These are phyloP conservation scores for Priceomyces castillae DNA, from an alignment of 805 yeast genomes.

Conservation along the genomic window DNA sequence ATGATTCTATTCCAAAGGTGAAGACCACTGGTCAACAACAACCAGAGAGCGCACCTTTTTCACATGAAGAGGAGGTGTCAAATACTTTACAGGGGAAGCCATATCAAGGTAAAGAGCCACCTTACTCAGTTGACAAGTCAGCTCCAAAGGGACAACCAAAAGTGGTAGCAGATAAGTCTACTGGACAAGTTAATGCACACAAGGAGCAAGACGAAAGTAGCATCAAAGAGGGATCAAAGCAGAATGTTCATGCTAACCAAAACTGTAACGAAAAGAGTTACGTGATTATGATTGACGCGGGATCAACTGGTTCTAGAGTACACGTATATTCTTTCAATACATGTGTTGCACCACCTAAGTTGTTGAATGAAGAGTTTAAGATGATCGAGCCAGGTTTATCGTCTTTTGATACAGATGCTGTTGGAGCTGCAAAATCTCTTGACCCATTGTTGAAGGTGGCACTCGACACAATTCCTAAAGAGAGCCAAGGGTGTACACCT, in stretches of 20 bases:
- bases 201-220: constrained; percentile 8
- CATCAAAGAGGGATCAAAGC: constrained; percentile 10
- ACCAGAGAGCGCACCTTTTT: constrained; percentile 21
- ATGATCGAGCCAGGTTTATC: constrained; percentile 94
- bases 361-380: constrained; percentile 76
- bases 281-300: constrained; percentile 96
- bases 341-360: constrained; percentile 78
- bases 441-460: constrained; percentile 82
- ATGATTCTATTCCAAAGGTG: constrained; percentile 29
- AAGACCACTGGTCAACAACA: constrained; percentile 19
- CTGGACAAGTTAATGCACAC: constrained; percentile 5
- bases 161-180: constrained; percentile 5
- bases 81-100: constrained; percentile 34
- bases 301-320: constrained; percentile 94
- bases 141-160: constrained; percentile 2
- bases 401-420: constrained; percentile 72
- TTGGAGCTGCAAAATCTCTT: constrained; percentile 85
- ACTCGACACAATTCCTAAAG: constrained; percentile 69
- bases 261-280: constrained; percentile 50
- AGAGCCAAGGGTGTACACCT: constrained; percentile 78
- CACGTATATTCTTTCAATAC: constrained; percentile 91
- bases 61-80: constrained; percentile 15
- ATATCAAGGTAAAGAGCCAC: constrained; percentile 34
- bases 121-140: constrained; percentile 22
- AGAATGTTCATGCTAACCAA: constrained; percentile 13